Percentiles rank a stretch among this genome's conserved stretches.
phyloP scores from a whole-genome alignment of 257 asterid genomes.

The Solanum microdontum region DNA sequence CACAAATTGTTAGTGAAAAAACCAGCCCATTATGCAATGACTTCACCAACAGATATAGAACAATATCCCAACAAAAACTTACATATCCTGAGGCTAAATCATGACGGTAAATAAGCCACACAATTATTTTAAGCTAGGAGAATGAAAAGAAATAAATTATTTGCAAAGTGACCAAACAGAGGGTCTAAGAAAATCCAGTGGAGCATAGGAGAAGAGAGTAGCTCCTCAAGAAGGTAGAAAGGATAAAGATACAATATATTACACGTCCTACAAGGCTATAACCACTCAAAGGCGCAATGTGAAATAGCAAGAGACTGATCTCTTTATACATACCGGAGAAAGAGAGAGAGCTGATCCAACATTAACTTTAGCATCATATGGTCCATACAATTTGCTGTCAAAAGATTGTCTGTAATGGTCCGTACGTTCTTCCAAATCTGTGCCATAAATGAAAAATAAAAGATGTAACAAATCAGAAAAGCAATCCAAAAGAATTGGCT shows the following conservation, averaged over 20 bases:
- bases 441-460: slow-evolving; percentile 6
- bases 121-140: background rate
- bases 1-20: background rate
- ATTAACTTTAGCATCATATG: slow-evolving; percentile 46
- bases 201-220: background rate
- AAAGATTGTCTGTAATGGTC: slow-evolving; percentile 49
- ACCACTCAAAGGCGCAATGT: background rate
- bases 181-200: background rate
- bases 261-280: background rate
- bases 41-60: background rate
- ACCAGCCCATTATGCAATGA: background rate
- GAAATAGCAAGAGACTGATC: background rate
- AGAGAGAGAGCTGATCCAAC: slow-evolving; percentile 39
- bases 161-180: background rate
- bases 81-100: background rate
- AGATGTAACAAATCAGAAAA: slow-evolving; percentile 10
- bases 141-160: background rate
- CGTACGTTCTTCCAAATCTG: slow-evolving; percentile 50
- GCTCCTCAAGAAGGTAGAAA: background rate
- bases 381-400: slow-evolving; percentile 56
- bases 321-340: slow-evolving; percentile 6
- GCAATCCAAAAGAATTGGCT: background rate
- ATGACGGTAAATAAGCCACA: background rate
- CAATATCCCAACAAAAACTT: background rate
- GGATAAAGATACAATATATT: background rate